A percentile compares a stretch with the other conserved stretches of the same genome.
These are phyloP conservation scores for Cystobasidium sp. DNA, from an alignment of 1,284 basidiomycete species.

Conservation along the genomic window DNA sequence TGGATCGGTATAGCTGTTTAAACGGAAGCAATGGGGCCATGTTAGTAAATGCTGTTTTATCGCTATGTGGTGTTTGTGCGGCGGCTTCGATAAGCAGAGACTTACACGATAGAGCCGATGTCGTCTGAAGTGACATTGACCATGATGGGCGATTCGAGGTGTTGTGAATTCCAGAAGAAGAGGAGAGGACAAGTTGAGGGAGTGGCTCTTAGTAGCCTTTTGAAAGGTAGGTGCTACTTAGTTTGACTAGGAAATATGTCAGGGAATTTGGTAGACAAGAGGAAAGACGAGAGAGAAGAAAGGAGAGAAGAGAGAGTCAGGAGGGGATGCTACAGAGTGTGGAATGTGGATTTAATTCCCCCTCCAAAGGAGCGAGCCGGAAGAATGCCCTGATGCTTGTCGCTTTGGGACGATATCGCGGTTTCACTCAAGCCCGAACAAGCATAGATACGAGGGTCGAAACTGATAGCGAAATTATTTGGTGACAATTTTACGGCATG, in stretches of 20 bases:
- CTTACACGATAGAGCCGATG: constrained; percentile 29
- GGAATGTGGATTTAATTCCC: not conserved
- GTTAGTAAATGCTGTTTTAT: not conserved
- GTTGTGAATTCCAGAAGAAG: not conserved
- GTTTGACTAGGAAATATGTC: not conserved
- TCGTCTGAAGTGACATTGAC: constrained; percentile 35
- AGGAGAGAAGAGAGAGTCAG: constrained; percentile 3
- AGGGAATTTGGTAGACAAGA: not conserved
- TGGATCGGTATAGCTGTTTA: constrained; percentile 13
- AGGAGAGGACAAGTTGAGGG: not conserved
- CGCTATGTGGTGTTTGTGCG: not conserved
- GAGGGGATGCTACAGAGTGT: not conserved
- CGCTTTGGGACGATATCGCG: not conserved
- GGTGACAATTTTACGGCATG: constrained; percentile 5
- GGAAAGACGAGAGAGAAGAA: not conserved
- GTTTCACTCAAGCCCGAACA: constrained; percentile 12
- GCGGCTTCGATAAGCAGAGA: not conserved
- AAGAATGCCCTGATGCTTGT: not conserved
- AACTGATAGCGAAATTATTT: constrained; percentile 3
- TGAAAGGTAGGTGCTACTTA: not conserved
- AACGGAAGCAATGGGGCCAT: not conserved
- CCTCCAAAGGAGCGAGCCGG: not conserved
- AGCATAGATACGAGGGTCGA: constrained; percentile 3
- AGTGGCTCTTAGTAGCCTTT: not conserved
- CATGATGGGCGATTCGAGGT: not conserved